These are phyloP conservation scores for Bonnemaisonia californica DNA, from an alignment of 31 red algal genomes.

Conservation along the genomic window DNA sequence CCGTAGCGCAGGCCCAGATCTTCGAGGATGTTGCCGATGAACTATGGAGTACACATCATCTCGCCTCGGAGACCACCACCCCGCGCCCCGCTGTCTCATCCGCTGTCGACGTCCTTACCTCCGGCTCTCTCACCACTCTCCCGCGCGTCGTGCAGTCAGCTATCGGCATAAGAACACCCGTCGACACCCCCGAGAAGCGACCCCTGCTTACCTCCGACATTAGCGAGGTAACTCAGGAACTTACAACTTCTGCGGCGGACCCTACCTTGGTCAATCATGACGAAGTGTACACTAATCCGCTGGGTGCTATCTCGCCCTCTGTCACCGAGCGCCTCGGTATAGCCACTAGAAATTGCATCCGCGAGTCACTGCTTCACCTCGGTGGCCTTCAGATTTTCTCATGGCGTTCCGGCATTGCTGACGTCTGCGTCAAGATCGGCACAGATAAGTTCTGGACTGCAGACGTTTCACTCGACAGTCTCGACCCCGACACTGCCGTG, in stretches of 20 bases:
- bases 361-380: conserved; percentile 35
- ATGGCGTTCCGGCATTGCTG: conserved; percentile 59
- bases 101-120: conserved; percentile 47
- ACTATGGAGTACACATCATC: conserved; percentile 44
- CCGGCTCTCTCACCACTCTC: conserved; percentile 27
- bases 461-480: conserved; percentile 59
- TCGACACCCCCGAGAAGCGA: conserved; percentile 22
- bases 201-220: conserved; percentile 35
- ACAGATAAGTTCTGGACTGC: conserved; percentile 50
- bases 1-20: conserved; percentile 20
- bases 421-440: conserved; percentile 62
- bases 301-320: conserved; percentile 26
- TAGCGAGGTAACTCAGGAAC: conserved; percentile 53
- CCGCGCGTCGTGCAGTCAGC: conserved; percentile 13
- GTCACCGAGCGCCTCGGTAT: conserved; percentile 48
- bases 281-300: not conserved
- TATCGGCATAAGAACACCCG: conserved; percentile 15
- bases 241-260: conserved; percentile 15
- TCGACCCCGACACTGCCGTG: conserved; percentile 56
- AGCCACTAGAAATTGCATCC: conserved; percentile 52
- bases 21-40: conserved; percentile 66
- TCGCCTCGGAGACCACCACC: conserved; percentile 8
- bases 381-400: conserved; percentile 36
- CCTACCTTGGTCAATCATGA: not conserved
- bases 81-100: conserved; percentile 34